Evolutionary conservation across 768 basidiomycete genomes (phyloP), one percentile per base, ranked within the genome.

Genomic region (Stropharia rugosoannulata): DNA sequence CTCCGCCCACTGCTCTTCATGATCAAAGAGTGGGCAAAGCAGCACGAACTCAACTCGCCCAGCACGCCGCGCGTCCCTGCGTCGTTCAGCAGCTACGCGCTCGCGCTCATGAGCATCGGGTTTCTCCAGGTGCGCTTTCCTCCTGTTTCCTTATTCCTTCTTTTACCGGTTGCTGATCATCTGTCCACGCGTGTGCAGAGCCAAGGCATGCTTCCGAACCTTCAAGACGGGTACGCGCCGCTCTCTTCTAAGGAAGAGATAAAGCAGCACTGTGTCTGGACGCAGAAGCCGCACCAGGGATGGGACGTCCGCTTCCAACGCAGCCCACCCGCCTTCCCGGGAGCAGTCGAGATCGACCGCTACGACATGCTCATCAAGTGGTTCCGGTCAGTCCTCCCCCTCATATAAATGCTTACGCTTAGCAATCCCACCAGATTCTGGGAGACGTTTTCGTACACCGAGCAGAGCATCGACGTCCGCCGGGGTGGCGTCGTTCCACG

Each of bases 21-120:
- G 35, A 72, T 88, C 66, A 87, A 89, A 66, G 57, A 65, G 15
- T 89, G 87, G 86, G 84, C 86, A 10, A 78, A 77, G 51, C 73
- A 77, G 22, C 70, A 77, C 4, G 78, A 72, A 0, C 66, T 86
- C 42, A 87, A 87, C 62, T 64, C 66, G 15, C 78, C 85, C 0
- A 64, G 36, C 5, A 37, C 71, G 15, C 61, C 22, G 8, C 38
- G 55, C 35, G 53, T 59, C 2, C 59, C 69, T 1, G 49, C 60
- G 3, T 78, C 78, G 2, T 85, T 87, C 62, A 86, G 81, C 57
- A 87, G 84, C 58, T 88, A 87, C 66, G 74, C 84, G 1, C 64
- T 85, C 19, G 71, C 77, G 9, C 63, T 88, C 60, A 86, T 89
- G 85, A 79, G 80, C 0, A 76, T 89, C 38, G 80, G 72, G 0